Conservation (phyloP, 1,284 basidiomycete genomes). For the Thecaphora thlaspeos region DNA sequence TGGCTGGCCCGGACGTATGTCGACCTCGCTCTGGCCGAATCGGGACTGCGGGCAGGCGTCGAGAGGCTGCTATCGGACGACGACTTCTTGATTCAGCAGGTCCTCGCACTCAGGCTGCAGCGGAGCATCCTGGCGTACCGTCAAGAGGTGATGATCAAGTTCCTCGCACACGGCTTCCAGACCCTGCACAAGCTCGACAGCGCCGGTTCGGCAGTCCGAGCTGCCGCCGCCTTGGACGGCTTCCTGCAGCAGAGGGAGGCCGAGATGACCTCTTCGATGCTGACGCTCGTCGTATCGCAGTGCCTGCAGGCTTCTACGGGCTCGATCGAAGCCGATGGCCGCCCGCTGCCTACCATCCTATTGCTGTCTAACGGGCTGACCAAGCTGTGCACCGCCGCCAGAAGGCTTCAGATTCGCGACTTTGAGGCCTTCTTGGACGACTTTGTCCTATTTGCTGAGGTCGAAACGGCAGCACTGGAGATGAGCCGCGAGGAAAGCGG, state of each 20-base stretch:
- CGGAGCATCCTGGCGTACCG: constrained; percentile 24
- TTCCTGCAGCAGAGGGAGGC: constrained; percentile 16
- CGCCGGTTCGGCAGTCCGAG: constrained; percentile 14
- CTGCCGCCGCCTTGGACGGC: background rate
- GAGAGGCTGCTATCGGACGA: background rate
- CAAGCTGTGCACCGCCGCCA: constrained; percentile 24
- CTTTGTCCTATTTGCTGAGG: constrained; percentile 22
- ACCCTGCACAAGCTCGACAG: constrained; percentile 17
- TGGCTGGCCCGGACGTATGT: too few relatives aligned
- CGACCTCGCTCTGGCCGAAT: too few relatives aligned
- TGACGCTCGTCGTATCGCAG: constrained; percentile 31
- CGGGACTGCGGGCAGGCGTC: too few relatives aligned
- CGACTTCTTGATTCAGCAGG: constrained; percentile 14
- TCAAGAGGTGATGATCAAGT: constrained; percentile 20
- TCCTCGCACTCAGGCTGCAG: constrained; percentile 12
- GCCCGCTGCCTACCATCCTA: constrained; percentile 7
- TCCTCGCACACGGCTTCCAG: constrained; percentile 20
- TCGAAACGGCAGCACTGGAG: constrained; percentile 7
- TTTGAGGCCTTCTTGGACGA: constrained; percentile 33
- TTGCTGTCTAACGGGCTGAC: constrained; percentile 17
- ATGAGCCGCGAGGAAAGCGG: too few relatives aligned
- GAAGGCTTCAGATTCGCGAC: constrained; percentile 20
- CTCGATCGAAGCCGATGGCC: constrained; percentile 8
- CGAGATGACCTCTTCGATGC: constrained; percentile 19
- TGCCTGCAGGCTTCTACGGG: constrained; percentile 25